Evolutionary conservation across 2,329 filamentous ascomycete species (phyloP).

Genomic region (Ceratocystis huliohia): DNA sequence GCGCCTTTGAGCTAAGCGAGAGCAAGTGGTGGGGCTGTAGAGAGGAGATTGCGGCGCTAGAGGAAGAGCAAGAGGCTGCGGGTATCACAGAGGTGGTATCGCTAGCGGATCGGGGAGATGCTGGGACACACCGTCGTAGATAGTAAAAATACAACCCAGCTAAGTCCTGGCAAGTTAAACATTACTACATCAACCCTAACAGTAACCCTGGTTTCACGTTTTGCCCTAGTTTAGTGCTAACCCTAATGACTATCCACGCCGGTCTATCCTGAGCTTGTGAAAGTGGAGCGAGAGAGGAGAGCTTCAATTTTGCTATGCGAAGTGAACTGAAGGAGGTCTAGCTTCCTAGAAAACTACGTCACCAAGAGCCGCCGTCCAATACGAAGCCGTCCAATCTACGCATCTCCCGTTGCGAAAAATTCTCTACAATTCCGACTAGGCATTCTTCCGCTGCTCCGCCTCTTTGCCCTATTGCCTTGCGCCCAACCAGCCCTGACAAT

Average conservation of each 20-base stretch:
- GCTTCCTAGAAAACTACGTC: background rate
- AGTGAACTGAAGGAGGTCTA: background rate
- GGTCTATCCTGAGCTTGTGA: background rate
- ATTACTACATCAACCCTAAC: too few species aligned
- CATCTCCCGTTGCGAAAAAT: background rate
- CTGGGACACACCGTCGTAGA: conserved; percentile 28
- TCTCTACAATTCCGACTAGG: background rate
- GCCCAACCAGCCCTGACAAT: background rate
- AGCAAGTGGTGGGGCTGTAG: conserved; percentile 98
- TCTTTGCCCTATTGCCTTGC: background rate
- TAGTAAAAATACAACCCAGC: conserved; percentile 11
- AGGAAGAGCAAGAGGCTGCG: conserved; percentile 91
- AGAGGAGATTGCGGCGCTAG: conserved; percentile 80
- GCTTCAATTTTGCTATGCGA: conserved; percentile 1
- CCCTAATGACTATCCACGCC: background rate
- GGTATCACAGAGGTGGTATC: conserved; percentile 92
- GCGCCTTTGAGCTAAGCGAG: conserved; percentile 81
- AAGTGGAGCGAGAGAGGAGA: conserved; percentile 11
- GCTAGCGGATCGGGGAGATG: conserved; percentile 58
- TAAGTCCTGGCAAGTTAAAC: too few species aligned
- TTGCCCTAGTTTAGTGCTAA: background rate
- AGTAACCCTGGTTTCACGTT: background rate
- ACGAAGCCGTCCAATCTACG: background rate
- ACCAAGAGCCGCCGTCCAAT: background rate
- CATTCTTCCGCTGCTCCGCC: background rate